A percentile compares a stretch with the other conserved stretches of the same genome.
These are phyloP conservation scores for Iodosphaeria phyllophila DNA, from an alignment of 2,329 filamentous ascomycete species.

Conservation along the genomic window DNA sequence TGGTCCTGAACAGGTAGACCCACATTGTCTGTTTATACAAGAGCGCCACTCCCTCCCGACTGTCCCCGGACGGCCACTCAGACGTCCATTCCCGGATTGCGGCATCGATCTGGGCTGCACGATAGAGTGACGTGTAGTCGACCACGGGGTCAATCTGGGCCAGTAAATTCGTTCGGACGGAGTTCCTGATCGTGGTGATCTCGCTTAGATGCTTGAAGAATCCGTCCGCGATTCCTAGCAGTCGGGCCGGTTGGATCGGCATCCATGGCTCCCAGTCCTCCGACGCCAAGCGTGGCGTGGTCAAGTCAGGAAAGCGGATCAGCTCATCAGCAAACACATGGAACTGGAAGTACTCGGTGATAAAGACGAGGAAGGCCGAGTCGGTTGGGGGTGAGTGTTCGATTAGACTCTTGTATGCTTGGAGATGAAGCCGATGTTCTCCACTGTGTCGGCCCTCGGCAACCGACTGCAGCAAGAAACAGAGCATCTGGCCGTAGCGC, in stretches of 20 bases:
- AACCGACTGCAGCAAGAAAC: conserved; percentile 36
- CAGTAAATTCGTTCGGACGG: conserved; percentile 49
- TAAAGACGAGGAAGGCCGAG: conserved; percentile 43
- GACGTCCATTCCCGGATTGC: conserved; percentile 61
- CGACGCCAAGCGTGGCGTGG: conserved; percentile 18
- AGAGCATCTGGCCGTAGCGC: conserved; percentile 44
- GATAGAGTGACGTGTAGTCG: conserved; percentile 53
- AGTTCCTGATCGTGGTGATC: conserved; percentile 60
- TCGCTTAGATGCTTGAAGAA: conserved; percentile 62
- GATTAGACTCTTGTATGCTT: conserved; percentile 58
- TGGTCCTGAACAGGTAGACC: conserved; percentile 43
- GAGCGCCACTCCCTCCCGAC: conserved; percentile 33
- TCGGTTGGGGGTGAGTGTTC: conserved; percentile 39
- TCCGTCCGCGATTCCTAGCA: conserved; percentile 69
- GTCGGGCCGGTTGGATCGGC: conserved; percentile 28
- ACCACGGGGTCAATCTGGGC: conserved; percentile 45
- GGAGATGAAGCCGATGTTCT: conserved; percentile 63
- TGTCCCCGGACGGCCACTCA: conserved; percentile 35
- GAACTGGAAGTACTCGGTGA: conserved; percentile 72
- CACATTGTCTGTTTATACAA: conserved; percentile 49
- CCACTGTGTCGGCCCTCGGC: conserved; percentile 38
- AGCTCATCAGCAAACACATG: conserved; percentile 51
- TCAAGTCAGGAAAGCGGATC: conserved; percentile 26
- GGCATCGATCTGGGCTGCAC: conserved; percentile 57
- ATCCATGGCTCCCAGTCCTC: conserved; percentile 23